These are phyloP conservation scores for Litchi chinensis DNA, from an alignment of 345 rosid genomes.

Conservation along the genomic window DNA sequence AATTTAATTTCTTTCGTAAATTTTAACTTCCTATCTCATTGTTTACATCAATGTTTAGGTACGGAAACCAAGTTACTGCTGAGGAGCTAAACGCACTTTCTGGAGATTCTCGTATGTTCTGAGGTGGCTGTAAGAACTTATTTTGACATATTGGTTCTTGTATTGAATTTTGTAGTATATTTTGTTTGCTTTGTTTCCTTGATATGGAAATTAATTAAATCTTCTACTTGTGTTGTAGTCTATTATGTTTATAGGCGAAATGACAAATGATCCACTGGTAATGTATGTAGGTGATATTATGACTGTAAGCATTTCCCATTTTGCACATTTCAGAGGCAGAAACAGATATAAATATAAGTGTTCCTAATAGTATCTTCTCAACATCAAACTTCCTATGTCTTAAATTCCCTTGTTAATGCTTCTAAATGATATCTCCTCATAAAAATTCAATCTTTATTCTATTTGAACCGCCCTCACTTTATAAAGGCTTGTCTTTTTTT, in stretches of 20 bases:
- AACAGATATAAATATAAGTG: too few species aligned
- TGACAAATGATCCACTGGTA: constrained; percentile 87
- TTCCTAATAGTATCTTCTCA: too few species aligned
- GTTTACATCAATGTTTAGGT: constrained; percentile 43
- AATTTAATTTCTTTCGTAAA: not conserved
- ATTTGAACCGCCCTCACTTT: too few species aligned
- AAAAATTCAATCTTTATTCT: not conserved
- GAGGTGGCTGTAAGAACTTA: not conserved
- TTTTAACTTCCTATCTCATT: not conserved
- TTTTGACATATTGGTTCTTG: not conserved
- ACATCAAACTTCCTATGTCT: too few species aligned
- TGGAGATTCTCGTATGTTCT: constrained; percentile 59
- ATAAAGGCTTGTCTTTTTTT: too few species aligned
- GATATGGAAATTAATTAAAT: not conserved
- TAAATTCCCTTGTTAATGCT: not conserved
- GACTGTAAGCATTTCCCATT: constrained; percentile 56
- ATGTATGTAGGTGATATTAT: constrained; percentile 95
- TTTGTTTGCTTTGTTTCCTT: not conserved
- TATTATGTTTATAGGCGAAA: constrained; percentile 57
- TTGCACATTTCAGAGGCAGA: not conserved
- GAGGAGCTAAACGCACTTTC: constrained; percentile 74
- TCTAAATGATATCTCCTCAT: not conserved
- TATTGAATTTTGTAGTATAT: not conserved
- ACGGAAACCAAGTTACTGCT: constrained; percentile 75
- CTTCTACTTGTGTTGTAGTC: not conserved